Percentiles rank a stretch among this genome's conserved stretches.
Conservation (phyloP, 148 eudicot genomes). For the Vaccinium vitisidaea region DNA sequence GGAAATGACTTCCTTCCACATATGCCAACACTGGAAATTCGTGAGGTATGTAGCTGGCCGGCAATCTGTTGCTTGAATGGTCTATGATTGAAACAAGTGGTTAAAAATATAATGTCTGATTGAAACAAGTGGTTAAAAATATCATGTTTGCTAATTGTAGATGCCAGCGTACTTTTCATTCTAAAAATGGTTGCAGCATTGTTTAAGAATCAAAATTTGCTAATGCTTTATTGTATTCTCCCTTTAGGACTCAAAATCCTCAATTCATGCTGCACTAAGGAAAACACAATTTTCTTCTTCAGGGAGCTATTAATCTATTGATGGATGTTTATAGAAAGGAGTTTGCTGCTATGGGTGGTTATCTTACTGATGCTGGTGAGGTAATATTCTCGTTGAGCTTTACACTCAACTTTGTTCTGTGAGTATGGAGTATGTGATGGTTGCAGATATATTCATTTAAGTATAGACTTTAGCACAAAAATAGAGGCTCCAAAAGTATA, state of each 20-base stretch:
- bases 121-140: conserved; percentile 3
- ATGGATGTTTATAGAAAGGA: conserved; percentile 84
- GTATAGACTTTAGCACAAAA: neutral
- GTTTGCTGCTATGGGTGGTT: conserved; percentile 89
- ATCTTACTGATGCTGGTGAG: conserved; percentile 99
- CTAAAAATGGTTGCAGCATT: neutral
- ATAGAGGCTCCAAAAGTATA: neutral
- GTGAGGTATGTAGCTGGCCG: conserved; percentile 63
- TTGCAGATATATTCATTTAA: neutral
- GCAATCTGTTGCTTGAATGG: neutral
- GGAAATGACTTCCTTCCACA: conserved; percentile 99
- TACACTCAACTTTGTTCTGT: neutral
- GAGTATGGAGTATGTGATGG: neutral
- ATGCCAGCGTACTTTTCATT: neutral
- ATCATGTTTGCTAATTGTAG: neutral
- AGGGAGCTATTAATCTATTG: conserved; percentile 95
- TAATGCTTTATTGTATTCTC: conserved; percentile 1
- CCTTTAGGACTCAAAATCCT: neutral
- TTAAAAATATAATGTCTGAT: neutral
- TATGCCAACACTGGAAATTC: conserved; percentile 98
- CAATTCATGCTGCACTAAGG: neutral
- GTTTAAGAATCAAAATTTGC: neutral
- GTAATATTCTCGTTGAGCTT: conserved; percentile 41
- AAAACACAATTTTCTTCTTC: conserved; percentile 18
- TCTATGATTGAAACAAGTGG: conserved; percentile 5